phyloP scores from a whole-genome alignment of 2,329 filamentous ascomycete genomes.

The Penicillium freii region DNA sequence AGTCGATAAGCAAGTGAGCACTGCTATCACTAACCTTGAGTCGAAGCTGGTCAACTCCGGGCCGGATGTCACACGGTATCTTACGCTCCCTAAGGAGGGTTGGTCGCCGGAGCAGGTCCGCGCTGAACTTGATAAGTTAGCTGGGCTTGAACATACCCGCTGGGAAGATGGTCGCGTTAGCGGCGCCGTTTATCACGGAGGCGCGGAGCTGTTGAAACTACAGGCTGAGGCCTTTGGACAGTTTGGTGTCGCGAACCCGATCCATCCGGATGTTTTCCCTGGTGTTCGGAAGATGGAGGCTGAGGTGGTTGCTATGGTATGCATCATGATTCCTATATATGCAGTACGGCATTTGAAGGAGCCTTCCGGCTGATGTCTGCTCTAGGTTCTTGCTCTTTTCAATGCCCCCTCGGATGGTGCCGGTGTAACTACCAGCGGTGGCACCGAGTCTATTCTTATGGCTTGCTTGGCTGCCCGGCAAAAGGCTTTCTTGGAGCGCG shows the following conservation, averaged over 20 bases:
- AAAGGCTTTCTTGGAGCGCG: slow-evolving; percentile 80
- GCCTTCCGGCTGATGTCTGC: slow-evolving; percentile 2
- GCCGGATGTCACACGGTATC: slow-evolving; percentile 68
- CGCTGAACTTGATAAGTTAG: slow-evolving; percentile 74
- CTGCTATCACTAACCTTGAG: slow-evolving; percentile 77
- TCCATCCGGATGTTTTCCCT: slow-evolving; percentile 97
- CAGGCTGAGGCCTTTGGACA: slow-evolving; percentile 91
- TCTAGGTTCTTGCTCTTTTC: slow-evolving; percentile 70
- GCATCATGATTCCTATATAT: not conserved
- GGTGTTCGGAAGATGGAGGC: slow-evolving; percentile 99
- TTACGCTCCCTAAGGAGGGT: slow-evolving; percentile 77
- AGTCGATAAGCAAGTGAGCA: slow-evolving; percentile 79
- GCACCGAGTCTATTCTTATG: slow-evolving; percentile 96
- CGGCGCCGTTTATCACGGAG: slow-evolving; percentile 94
- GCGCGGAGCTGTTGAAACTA: slow-evolving; percentile 73
- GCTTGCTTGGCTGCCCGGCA: slow-evolving; percentile 87
- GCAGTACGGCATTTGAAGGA: not conserved
- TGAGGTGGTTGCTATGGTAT: slow-evolving; percentile 92
- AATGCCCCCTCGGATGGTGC: slow-evolving; percentile 81
- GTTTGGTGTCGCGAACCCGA: slow-evolving; percentile 93
- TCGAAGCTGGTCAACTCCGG: slow-evolving; percentile 75
- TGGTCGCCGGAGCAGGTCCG: slow-evolving; percentile 76
- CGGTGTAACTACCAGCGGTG: slow-evolving; percentile 86
- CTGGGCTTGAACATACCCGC: slow-evolving; percentile 84
- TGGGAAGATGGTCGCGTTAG: slow-evolving; percentile 97